Conservation (phyloP, 2,329 filamentous ascomycete genomes). For the Aspergillus quadricinctus region DNA sequence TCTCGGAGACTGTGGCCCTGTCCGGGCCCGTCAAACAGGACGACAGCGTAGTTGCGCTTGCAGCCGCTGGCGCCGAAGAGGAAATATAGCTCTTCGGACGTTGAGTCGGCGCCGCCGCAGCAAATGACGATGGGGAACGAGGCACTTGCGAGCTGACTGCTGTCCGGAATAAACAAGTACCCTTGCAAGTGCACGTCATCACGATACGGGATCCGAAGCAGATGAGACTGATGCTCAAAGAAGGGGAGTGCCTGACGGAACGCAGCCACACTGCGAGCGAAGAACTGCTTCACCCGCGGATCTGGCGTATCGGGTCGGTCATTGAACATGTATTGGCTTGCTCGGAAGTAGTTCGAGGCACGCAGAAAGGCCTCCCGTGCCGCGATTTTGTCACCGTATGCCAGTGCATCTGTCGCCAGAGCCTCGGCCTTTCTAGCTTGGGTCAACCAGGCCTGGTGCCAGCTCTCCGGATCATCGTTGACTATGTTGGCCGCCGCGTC, state of each 20-base stretch:
- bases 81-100: too few species aligned
- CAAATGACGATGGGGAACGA: too few species aligned
- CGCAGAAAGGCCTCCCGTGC: conserved; percentile 5
- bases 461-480: conserved; percentile 5
- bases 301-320: neutral
- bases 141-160: too few species aligned
- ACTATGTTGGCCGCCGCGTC: conserved; percentile 1
- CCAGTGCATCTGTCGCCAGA: neutral
- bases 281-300: neutral
- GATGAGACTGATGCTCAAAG: neutral
- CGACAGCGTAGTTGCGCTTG: too few species aligned
- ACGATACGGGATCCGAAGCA: neutral
- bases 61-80: too few species aligned
- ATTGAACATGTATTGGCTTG: conserved; percentile 5
- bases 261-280: neutral
- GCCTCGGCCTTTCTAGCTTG: neutral
- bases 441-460: conserved; percentile 1
- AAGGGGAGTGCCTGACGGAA: neutral
- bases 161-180: neutral
- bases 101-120: too few species aligned
- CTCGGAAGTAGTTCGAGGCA: conserved; percentile 4
- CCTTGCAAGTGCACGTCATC: neutral
- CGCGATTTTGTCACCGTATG: neutral
- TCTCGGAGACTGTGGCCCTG: too few species aligned
- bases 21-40: too few species aligned